These are phyloP conservation scores for Oryza glaberrima DNA, from an alignment of 176 grass and related monocot species.

Conservation along the genomic window DNA sequence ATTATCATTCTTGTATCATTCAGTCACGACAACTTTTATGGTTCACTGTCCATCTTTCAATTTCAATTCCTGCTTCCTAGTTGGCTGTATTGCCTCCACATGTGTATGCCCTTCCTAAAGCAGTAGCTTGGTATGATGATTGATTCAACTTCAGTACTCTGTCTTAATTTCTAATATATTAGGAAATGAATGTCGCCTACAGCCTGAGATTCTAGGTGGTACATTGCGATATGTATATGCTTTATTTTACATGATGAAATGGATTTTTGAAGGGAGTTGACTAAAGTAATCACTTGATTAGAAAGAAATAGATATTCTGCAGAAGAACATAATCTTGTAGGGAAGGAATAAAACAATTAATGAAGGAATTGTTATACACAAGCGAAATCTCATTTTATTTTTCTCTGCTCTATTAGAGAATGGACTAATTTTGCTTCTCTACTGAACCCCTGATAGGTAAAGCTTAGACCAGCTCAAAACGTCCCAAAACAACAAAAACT, in stretches of 20 bases:
- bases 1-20: background rate
- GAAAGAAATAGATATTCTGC: background rate
- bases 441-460: background rate
- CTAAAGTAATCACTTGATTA: no score
- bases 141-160: background rate
- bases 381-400: background rate
- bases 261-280: no score
- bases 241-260: no score
- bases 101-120: background rate
- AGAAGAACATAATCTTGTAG: no score
- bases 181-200: background rate
- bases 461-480: background rate
- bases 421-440: background rate
- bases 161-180: background rate
- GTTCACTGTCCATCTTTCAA: background rate
- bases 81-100: background rate
- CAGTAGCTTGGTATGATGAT: background rate
- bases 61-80: background rate
- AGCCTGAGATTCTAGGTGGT: background rate
- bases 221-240: no score
- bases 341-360: background rate
- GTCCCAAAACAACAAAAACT: background rate
- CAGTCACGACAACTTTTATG: slow-evolving; percentile 13
- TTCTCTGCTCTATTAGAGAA: background rate
- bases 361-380: background rate